phyloP scores from a whole-genome alignment of 2,329 filamentous ascomycete genomes.

The Berkeleyomyces rouxiae region DNA sequence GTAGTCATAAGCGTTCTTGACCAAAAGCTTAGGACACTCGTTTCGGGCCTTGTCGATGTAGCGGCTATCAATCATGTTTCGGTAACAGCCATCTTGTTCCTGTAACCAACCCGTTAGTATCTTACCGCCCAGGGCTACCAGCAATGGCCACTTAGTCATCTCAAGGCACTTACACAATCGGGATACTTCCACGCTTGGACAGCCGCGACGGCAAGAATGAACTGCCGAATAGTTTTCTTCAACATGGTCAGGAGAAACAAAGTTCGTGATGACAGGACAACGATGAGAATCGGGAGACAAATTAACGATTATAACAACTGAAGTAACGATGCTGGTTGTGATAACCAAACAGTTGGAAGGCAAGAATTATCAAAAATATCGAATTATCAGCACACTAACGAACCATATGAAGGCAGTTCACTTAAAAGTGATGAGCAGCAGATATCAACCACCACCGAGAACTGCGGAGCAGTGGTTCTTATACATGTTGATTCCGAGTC shows the following conservation, averaged over 20 bases:
- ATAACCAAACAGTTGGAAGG: too few relatives aligned
- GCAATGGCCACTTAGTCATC: background rate
- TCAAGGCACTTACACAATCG: constrained; percentile 16
- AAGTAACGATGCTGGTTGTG: too few relatives aligned
- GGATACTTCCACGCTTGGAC: constrained; percentile 19
- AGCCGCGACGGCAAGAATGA: constrained; percentile 20
- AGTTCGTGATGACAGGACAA: background rate
- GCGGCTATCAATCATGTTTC: constrained; percentile 21
- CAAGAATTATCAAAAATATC: too few relatives aligned
- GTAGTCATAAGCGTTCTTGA: constrained; percentile 18
- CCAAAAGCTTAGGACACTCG: constrained; percentile 22
- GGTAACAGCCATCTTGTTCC: constrained; percentile 22
- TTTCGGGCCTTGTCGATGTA: constrained; percentile 18
- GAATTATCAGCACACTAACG: too few relatives aligned
- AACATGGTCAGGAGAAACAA: background rate
- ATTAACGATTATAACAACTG: too few relatives aligned
- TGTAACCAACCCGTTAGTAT: background rate
- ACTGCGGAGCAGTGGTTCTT: too few relatives aligned
- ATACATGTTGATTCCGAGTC: too few relatives aligned
- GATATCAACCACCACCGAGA: too few relatives aligned
- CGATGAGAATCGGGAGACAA: background rate
- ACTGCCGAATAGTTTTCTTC: background rate
- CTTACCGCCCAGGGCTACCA: background rate
- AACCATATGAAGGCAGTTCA: too few relatives aligned
- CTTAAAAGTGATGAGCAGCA: too few relatives aligned